Percentiles rank a stretch among this genome's conserved stretches.
Evolutionary conservation across 2,329 filamentous ascomycete genomes (phyloP).

Genomic region (Sporothrix protearum): DNA sequence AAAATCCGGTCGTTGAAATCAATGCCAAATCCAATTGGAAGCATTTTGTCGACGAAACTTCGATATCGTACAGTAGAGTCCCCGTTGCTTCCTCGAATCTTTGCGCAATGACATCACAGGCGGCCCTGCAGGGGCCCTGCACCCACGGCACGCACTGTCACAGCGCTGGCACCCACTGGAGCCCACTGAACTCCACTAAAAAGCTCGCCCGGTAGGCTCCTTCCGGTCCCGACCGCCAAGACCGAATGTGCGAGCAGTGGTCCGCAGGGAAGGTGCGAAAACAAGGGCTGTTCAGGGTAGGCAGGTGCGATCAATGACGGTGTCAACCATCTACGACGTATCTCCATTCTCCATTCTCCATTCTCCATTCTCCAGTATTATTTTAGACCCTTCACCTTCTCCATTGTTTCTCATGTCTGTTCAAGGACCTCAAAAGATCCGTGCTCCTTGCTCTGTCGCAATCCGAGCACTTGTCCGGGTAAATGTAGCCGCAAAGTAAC

Average conservation of each 20-base stretch:
- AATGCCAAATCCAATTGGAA: background rate
- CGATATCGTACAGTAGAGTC: background rate
- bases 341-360: too few relatives aligned
- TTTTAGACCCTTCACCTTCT: too few relatives aligned
- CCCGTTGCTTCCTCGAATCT: background rate
- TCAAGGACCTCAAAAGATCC: background rate
- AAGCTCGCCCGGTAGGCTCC: conserved; percentile 1
- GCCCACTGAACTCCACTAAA: background rate
- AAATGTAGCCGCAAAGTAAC: background rate
- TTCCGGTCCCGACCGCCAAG: conserved; percentile 10
- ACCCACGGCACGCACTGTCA: background rate
- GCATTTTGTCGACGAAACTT: background rate
- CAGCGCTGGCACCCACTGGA: too few relatives aligned
- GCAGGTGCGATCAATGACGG: background rate
- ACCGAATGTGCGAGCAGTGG: conserved; percentile 6
- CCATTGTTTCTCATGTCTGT: too few relatives aligned
- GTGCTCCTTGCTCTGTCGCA: background rate
- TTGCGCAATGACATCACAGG: conserved; percentile 1
- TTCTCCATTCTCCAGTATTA: too few relatives aligned
- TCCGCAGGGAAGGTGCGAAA: background rate
- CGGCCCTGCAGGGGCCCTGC: background rate
- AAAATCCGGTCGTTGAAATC: background rate
- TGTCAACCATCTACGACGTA: background rate
- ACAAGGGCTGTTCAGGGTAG: background rate
- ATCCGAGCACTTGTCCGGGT: background rate